These are phyloP conservation scores for Acacia crassicarpa DNA, from an alignment of 306 rosid species.

Conservation along the genomic window DNA sequence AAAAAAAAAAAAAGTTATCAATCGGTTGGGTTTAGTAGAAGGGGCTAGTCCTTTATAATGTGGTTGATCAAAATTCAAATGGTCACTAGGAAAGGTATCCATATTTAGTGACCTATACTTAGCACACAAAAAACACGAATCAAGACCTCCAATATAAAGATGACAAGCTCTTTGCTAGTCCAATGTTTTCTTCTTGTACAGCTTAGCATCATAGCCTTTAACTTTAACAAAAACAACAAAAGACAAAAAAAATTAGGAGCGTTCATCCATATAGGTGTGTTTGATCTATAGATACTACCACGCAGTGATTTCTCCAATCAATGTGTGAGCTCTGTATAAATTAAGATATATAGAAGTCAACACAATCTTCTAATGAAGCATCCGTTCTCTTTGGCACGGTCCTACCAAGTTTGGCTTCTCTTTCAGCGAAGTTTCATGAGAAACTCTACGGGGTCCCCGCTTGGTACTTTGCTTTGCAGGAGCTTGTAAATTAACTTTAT, in stretches of 20 bases:
- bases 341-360: not conserved
- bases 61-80: too few relatives aligned
- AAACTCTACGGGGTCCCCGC: conserved; percentile 27
- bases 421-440: conserved; percentile 43
- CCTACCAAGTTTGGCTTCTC: conserved; percentile 41
- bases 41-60: too few relatives aligned
- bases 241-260: not conserved
- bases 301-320: not conserved
- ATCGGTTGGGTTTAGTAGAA: too few relatives aligned
- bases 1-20: too few relatives aligned
- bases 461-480: not conserved
- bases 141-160: too few relatives aligned
- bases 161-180: not conserved
- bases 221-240: not conserved
- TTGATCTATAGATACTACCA: not conserved
- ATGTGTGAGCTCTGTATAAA: not conserved
- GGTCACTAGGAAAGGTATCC: fast-evolving
- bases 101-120: too few relatives aligned
- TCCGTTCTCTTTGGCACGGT: not conserved
- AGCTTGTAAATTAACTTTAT: conserved; percentile 13
- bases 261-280: not conserved
- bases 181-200: not conserved
- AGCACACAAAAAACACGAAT: too few relatives aligned
- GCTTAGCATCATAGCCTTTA: not conserved
- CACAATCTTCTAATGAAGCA: conserved; percentile 1